Conservation (phyloP, 78 protist species). For the Anaeramoeba flamelloides region DNA sequence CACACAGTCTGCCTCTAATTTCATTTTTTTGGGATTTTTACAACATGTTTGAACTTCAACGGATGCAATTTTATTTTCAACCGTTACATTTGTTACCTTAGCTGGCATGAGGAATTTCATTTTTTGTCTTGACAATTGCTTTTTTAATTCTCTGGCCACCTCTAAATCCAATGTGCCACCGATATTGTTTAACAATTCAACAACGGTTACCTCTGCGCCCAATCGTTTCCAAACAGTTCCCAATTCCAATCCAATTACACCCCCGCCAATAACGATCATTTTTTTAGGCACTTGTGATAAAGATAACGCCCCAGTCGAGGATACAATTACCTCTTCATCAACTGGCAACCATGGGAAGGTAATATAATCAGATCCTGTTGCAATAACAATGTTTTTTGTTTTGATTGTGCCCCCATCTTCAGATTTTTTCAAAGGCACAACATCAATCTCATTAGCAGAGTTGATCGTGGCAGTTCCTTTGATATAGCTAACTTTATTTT, state of each 20-base stretch:
- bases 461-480: background rate
- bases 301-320: constrained; percentile 88
- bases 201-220: background rate
- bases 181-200: too few species aligned
- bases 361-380: constrained; percentile 29
- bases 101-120: background rate
- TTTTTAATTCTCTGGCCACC: too few species aligned
- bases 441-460: background rate
- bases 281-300: constrained; percentile 72
- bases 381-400: constrained; percentile 76
- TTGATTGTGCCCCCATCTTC: constrained; percentile 3
- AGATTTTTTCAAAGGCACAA: background rate
- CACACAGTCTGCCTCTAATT: constrained; percentile 51
- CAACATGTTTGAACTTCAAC: constrained; percentile 16
- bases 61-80: too few species aligned
- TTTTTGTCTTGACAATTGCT: background rate
- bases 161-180: too few species aligned
- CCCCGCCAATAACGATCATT: constrained; percentile 87
- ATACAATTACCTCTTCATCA: constrained; percentile 67
- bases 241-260: constrained; percentile 96
- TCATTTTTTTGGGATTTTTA: background rate
- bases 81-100: too few species aligned
- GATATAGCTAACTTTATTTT: constrained; percentile 45
- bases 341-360: constrained; percentile 11
- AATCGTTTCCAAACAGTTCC: constrained; percentile 3